Conservation (phyloP, 176 grass and related monocot genomes). For the Oropetium thomaeum region DNA sequence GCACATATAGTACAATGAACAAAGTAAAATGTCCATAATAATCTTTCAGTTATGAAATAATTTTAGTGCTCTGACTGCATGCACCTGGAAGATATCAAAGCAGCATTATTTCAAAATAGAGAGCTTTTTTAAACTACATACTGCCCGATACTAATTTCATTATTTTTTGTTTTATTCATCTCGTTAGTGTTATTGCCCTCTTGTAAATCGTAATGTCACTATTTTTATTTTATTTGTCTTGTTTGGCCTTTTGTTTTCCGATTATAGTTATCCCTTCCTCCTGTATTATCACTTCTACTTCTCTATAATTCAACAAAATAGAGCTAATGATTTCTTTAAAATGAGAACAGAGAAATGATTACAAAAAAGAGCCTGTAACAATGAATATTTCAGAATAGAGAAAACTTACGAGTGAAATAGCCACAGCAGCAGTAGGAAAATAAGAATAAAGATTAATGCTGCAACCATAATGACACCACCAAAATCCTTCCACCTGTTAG, state of each 20-base stretch:
- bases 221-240: not conserved
- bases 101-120: too few species aligned
- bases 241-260: not conserved
- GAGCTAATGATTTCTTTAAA: not conserved
- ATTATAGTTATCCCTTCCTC: not conserved
- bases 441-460: conserved; percentile 71
- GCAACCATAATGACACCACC: conserved; percentile 67
- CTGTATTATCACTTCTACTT: not conserved
- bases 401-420: conserved; percentile 79
- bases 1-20: not conserved
- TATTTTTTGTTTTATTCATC: too few species aligned
- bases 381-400: not conserved
- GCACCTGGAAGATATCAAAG: not conserved
- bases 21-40: not conserved
- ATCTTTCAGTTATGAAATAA: not conserved
- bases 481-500: conserved; percentile 91
- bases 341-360: not conserved
- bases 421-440: conserved; percentile 67
- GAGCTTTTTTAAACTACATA: too few species aligned
- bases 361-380: not conserved
- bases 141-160: too few species aligned
- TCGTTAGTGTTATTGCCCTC: not conserved
- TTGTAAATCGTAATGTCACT: not conserved
- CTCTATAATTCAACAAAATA: not conserved
- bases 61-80: not conserved